Evolutionary conservation across 2,329 filamentous ascomycete species (phyloP).

Genomic region (Coniella vitis): DNA sequence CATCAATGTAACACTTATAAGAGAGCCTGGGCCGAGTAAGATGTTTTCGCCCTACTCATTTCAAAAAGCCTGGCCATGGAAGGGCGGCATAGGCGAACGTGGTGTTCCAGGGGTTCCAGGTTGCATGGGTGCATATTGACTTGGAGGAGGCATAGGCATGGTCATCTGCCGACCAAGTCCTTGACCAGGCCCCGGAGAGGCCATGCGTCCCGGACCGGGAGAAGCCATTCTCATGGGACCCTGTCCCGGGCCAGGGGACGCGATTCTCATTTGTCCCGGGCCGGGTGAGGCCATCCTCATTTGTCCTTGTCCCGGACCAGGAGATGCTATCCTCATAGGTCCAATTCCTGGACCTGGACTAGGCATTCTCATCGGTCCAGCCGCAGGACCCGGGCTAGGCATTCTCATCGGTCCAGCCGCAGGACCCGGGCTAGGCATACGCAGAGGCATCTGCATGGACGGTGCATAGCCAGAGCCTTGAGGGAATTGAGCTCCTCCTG

Average conservation of each 20-base stretch:
- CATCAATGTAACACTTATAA: background rate
- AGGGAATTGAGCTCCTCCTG: conserved; percentile 7
- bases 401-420: conserved; percentile 6
- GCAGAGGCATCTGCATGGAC: background rate
- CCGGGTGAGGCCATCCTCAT: conserved; percentile 13
- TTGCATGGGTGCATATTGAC: conserved; percentile 19
- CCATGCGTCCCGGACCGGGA: too few relatives aligned
- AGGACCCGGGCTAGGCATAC: background rate
- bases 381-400: conserved; percentile 11
- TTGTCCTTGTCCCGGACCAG: conserved; percentile 4
- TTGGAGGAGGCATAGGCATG: conserved; percentile 14
- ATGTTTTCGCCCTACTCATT: too few relatives aligned
- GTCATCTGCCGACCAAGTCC: conserved; percentile 15
- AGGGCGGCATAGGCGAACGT: conserved; percentile 18
- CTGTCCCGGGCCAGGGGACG: conserved; percentile 16
- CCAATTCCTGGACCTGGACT: conserved; percentile 4
- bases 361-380: conserved; percentile 9
- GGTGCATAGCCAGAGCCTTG: conserved; percentile 4
- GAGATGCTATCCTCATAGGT: conserved; percentile 9
- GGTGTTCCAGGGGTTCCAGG: conserved; percentile 22
- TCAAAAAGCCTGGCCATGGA: conserved; percentile 28
- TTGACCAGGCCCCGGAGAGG: too few relatives aligned
- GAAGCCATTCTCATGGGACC: conserved; percentile 5
- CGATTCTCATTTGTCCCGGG: background rate
- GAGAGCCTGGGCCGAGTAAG: too few relatives aligned